Evolutionary conservation across 2,329 filamentous ascomycete species (phyloP), one percentile per base, ranked within the genome.

Genomic region (Curvularia spicifera): DNA sequence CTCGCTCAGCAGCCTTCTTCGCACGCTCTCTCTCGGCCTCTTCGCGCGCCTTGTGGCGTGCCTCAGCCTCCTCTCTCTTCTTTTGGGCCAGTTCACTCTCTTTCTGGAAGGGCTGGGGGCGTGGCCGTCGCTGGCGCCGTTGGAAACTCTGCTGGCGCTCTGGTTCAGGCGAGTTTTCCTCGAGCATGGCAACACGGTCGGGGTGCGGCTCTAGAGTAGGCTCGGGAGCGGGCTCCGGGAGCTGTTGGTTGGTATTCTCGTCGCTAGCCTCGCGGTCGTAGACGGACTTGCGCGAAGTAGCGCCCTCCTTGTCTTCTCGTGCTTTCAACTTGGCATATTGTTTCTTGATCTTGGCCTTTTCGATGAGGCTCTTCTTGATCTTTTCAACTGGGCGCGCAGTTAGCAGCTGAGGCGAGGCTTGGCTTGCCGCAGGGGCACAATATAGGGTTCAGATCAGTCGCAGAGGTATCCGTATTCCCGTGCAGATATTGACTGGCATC

Each of bases 321-420:
- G 87, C 87, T 78, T 93, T 94, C 64, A 97, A 82, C 78, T 97
- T 97, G 63, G 90, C 90, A 74, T 97, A 97, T 42, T 90, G 86
- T 78, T 97, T 96, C 79, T 94, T 95, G 62, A 97, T 84, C 78
- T 97, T 97, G 60, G 93, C 93, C 76, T 95, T 96, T 77, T 93
- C 87, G 70, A 98, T 97, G 55, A 97, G 81, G 65, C 91, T 87
- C 65, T 89, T 85, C 78, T 98, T 98, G 72, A 97, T 95, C 78
- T 94, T 94, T 77, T 91, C 87, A 57, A 91, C 91, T 94, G 70
- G 40, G 35, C 18, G 10, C 20, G 13, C 9, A 44, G 49, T 65
- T 49, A 68, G 47, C 26, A 55, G 39, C 18, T 26, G 24, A 22
- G 29, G 10, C 18, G 7, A n/a, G 22, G 3, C 24, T 6, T 5